These are phyloP conservation scores for Phytophthora fragariaefolia DNA, from an alignment of 352 stramenopile genomes.

Conservation along the genomic window DNA sequence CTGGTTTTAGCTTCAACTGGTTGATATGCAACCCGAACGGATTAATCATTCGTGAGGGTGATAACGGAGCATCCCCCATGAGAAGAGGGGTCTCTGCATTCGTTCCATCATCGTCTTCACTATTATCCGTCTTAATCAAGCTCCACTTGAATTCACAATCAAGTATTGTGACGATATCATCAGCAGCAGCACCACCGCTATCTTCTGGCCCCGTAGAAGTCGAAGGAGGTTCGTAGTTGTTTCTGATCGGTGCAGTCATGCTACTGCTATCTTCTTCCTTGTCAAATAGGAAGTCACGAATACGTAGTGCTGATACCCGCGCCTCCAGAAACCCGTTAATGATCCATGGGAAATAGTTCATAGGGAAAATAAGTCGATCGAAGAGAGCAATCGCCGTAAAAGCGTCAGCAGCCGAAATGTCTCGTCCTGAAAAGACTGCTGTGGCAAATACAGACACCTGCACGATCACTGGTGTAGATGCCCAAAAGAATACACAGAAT, in stretches of 20 bases:
- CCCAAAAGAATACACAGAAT: slow-evolving; percentile 93
- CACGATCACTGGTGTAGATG: slow-evolving; percentile 87
- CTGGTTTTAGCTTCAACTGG: slow-evolving; percentile 44
- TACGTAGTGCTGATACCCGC: slow-evolving; percentile 77
- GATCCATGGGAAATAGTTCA: slow-evolving; percentile 94
- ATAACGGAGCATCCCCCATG: slow-evolving; percentile 7
- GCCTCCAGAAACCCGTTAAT: slow-evolving; percentile 91
- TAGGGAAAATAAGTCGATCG: slow-evolving; percentile 90
- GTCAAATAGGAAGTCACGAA: slow-evolving; percentile 78
- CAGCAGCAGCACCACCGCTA: neutral
- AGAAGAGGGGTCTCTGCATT: slow-evolving; percentile 31
- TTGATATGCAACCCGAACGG: slow-evolving; percentile 60
- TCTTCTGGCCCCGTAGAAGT: neutral
- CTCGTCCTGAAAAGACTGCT: slow-evolving; percentile 72
- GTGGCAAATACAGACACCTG: slow-evolving; percentile 85
- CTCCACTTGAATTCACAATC: slow-evolving; percentile 45
- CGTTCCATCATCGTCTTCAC: slow-evolving; percentile 7
- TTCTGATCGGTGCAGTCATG: neutral
- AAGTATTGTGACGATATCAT: slow-evolving; percentile 27
- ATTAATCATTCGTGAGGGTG: neutral
- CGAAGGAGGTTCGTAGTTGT: slow-evolving; percentile 1
- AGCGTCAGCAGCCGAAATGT: slow-evolving; percentile 80
- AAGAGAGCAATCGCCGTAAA: slow-evolving; percentile 89
- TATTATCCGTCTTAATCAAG: neutral
- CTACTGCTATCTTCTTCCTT: slow-evolving; percentile 3